Conservation (phyloP, 179 eudicot genomes). For the Patellifolia procumbens region DNA sequence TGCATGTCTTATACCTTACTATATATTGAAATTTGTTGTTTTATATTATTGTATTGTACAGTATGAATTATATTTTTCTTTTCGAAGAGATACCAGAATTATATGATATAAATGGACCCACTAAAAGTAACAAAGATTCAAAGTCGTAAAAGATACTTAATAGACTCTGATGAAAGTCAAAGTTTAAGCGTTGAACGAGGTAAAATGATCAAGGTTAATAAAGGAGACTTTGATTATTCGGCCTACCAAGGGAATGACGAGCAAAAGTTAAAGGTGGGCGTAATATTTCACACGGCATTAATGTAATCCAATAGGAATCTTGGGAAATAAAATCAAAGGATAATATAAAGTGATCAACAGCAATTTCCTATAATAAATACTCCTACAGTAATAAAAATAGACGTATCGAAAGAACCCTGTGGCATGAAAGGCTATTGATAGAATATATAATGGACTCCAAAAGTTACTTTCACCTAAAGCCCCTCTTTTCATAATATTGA, state of each 20-base stretch:
- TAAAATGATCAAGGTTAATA: neutral
- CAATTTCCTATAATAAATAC: constrained; percentile 10
- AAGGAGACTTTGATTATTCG: neutral
- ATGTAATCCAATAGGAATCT: neutral
- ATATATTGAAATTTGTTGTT: no score
- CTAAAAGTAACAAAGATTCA: no score
- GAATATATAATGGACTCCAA: constrained; percentile 5
- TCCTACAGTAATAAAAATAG: constrained; percentile 15
- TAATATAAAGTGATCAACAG: neutral
- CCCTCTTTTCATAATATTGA: constrained; percentile 6
- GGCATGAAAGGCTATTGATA: neutral
- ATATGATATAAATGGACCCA: no score
- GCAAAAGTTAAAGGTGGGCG: neutral
- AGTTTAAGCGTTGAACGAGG: neutral
- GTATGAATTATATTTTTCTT: no score
- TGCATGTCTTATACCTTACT: no score
- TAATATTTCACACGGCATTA: neutral
- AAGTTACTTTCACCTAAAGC: constrained; percentile 14
- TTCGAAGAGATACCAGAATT: no score
- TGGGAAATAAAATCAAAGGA: neutral
- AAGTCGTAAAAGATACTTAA: no score
- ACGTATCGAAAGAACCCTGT: neutral
- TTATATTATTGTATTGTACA: no score
- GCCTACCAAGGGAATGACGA: neutral
- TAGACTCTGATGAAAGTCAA: neutral